phyloP scores from a whole-genome alignment of 805 yeast species.

The Vanderwaltozyma yarrowii region DNA sequence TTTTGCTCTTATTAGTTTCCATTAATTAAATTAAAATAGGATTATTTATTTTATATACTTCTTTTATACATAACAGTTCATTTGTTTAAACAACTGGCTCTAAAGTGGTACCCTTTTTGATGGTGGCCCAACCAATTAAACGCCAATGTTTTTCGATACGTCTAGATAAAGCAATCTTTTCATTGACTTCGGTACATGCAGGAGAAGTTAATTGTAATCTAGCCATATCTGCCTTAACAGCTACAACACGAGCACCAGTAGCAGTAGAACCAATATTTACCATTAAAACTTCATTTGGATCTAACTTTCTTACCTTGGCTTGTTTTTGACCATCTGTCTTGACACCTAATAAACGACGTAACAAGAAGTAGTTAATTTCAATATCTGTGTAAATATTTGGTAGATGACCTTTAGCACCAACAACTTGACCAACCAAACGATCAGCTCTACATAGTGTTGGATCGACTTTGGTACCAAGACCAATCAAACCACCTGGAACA shows the following conservation, averaged over 20 bases:
- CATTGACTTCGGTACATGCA: conserved; percentile 97
- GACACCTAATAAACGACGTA: conserved; percentile 96
- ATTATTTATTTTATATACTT: no score
- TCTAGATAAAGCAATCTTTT: conserved; percentile 96
- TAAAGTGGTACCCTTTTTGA: conserved; percentile 83
- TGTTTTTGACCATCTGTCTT: conserved; percentile 96
- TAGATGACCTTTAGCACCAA: conserved; percentile 92
- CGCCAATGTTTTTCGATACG: conserved; percentile 99
- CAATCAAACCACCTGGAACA: conserved; percentile 99
- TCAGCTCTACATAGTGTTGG: conserved; percentile 99
- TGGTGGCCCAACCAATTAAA: conserved; percentile 99
- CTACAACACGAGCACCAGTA: conserved; percentile 97
- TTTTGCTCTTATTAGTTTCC: no score
- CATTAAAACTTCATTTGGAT: conserved; percentile 93
- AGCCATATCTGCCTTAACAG: conserved; percentile 99
- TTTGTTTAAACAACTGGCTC: conserved; percentile 54
- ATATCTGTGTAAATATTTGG: conserved; percentile 96
- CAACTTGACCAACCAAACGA: conserved; percentile 97
- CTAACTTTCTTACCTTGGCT: conserved; percentile 92
- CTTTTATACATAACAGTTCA: no score
- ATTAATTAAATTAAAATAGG: no score
- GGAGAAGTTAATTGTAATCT: conserved; percentile 94
- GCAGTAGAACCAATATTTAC: conserved; percentile 99
- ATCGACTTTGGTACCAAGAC: conserved; percentile 98
- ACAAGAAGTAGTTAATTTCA: conserved; percentile 91